phyloP scores from a whole-genome alignment of 2,329 filamentous ascomycete species.

The Penicillium decumbens region DNA sequence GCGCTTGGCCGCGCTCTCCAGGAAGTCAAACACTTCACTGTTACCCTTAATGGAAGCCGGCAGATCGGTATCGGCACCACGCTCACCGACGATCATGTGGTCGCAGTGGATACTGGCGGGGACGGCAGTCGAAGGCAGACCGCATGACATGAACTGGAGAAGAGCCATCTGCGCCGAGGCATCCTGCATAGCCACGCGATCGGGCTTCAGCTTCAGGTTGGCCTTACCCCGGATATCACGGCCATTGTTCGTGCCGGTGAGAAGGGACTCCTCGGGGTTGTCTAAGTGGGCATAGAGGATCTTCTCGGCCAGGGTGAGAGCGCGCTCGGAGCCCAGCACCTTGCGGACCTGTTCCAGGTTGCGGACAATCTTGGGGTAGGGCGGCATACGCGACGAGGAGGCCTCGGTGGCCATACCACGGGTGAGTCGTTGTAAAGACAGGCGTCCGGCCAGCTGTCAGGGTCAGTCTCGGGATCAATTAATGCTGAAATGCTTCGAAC shows the following conservation, averaged over 20 bases:
- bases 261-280: constrained; percentile 79
- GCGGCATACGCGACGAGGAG: constrained; percentile 59
- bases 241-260: constrained; percentile 78
- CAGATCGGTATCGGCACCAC: constrained; percentile 80
- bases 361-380: constrained; percentile 75
- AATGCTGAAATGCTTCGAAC: constrained; percentile 10
- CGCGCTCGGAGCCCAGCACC: constrained; percentile 60
- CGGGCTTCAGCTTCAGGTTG: constrained; percentile 94
- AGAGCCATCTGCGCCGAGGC: constrained; percentile 97
- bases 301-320: constrained; percentile 90
- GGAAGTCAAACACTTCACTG: constrained; percentile 94
- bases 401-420: constrained; percentile 39
- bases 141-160: constrained; percentile 97
- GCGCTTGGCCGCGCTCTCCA: constrained; percentile 85
- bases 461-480: constrained; percentile 6
- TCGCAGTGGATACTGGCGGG: constrained; percentile 98
- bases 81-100: constrained; percentile 95
- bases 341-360: constrained; percentile 70
- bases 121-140: constrained; percentile 80
- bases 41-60: constrained; percentile 82
- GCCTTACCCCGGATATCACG: constrained; percentile 77
- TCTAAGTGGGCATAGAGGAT: constrained; percentile 95
- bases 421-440: constrained; percentile 30
- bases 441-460: constrained; percentile 32
- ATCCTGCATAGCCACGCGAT: constrained; percentile 98